Evolutionary conservation across 1,139 yeast species (phyloP), one percentile per base, ranked within the genome.

Genomic region (Geotrichum fermentans): DNA sequence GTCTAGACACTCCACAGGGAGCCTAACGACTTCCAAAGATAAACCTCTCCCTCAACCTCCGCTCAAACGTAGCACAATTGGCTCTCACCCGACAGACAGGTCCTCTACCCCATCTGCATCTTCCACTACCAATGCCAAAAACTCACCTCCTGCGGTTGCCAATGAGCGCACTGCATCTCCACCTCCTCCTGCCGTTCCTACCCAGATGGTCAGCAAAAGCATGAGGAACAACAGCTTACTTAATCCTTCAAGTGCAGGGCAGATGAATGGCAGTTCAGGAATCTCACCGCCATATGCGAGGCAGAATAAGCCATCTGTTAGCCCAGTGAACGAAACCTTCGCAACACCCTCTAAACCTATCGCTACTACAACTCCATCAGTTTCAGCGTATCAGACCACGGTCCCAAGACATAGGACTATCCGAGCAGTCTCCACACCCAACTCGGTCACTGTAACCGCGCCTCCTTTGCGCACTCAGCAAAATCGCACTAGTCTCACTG

Each of bases 151-250:
- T 22, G 3, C 41, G 5, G 32, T 5, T 28, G 32, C 32, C 6
- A 28, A 28, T 11, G 32, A 28, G 32, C 5, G 22, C 42, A 47
- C 34, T 21, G 2, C 40, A 2, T 43, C 56, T 10, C 49, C 50
- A 14, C 52, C 56, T 1, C 55, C 57, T 6, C 50, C 55, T 3
- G 52, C 50, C 32, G 51, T 54, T n/a, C 55, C 55, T 4, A 20
- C 51, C n/a, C 45, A 43, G 17, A 51, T 51, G 54, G 54, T 49
- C 17, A 40, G 43, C 36, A 22, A 42, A 17, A 38, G 17, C 32
- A 32, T 28, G 38, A 29, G 40, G 28, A 14, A 13, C 28, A 39
- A 39, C 42, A 18, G 20, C 38, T 32, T 16, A 6, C 38, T n/a
- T n/a, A n/a, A n/a, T n/a, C n/a, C n/a, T n/a, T n/a, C n/a, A n/a